These are phyloP conservation scores for Stephania cephalantha DNA, from an alignment of 164 flowering plant genomes.

Conservation along the genomic window DNA sequence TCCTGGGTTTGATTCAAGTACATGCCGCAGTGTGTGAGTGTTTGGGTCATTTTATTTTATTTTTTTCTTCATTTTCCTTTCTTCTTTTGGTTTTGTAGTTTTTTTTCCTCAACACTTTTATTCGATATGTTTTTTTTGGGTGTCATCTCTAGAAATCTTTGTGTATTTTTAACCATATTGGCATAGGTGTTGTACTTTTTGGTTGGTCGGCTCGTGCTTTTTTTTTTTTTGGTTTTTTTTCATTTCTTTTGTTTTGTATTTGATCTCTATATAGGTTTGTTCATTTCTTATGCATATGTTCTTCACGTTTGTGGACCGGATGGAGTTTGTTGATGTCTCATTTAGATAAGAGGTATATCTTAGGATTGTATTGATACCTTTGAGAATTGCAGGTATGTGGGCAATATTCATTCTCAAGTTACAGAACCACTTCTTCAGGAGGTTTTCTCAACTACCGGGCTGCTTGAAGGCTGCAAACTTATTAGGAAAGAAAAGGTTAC, in stretches of 20 bases:
- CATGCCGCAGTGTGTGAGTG: constrained; percentile 43
- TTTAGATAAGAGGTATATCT: not conserved
- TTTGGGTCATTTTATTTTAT: constrained; percentile 14
- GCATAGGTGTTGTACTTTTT: not conserved
- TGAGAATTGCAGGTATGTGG: constrained; percentile 22
- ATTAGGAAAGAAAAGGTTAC: constrained; percentile 28
- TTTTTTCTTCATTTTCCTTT: constrained; percentile 5
- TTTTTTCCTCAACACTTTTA: not conserved
- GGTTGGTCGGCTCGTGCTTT: not conserved
- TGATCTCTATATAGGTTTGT: not conserved
- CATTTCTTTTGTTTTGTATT: not conserved
- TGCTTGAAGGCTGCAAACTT: constrained; percentile 28
- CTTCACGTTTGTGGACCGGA: not conserved
- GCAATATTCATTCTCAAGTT: constrained; percentile 26
- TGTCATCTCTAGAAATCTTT: not conserved
- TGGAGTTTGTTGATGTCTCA: not conserved
- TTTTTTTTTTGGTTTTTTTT: not conserved
- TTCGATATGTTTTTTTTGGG: constrained; percentile 2
- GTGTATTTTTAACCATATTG: not conserved
- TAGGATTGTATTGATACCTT: not conserved
- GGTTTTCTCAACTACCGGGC: constrained; percentile 40
- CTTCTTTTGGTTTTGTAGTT: not conserved
- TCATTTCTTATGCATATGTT: not conserved
- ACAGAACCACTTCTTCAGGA: constrained; percentile 60
- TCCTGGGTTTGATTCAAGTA: constrained; percentile 40